These are phyloP conservation scores for Cymbopogon flexuosus DNA, from an alignment of 202 grass and related monocot genomes.

Conservation along the genomic window DNA sequence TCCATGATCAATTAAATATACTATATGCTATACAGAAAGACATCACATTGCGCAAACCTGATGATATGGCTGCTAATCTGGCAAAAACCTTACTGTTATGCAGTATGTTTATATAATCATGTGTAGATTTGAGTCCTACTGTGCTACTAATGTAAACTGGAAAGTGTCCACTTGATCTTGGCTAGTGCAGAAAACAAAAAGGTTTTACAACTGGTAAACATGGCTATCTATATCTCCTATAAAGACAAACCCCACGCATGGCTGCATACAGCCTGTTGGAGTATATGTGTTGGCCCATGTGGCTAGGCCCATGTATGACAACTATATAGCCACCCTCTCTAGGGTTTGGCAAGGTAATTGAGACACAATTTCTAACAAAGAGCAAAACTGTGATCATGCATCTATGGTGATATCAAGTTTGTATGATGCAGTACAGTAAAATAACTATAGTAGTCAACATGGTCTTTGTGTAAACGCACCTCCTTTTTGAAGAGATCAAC, in stretches of 20 bases:
- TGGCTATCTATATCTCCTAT: not conserved
- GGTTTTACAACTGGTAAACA: not conserved
- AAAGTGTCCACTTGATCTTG: not conserved
- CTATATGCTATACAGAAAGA: slow-evolving; percentile 18
- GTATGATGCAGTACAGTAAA: not conserved
- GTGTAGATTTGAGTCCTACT: not conserved
- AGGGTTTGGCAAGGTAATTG: too few species aligned
- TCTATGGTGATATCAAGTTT: not conserved
- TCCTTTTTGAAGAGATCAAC: too few species aligned
- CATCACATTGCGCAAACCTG: not conserved
- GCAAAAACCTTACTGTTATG: not conserved
- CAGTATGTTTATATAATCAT: not conserved
- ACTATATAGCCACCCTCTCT: too few species aligned
- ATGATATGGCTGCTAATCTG: not conserved
- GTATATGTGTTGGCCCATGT: too few species aligned
- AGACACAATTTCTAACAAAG: too few species aligned
- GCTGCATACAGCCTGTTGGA: too few species aligned
- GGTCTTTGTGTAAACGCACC: not conserved
- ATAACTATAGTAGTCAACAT: not conserved
- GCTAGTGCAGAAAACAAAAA: not conserved
- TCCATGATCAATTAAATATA: slow-evolving; percentile 26
- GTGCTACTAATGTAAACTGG: not conserved
- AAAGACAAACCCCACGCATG: too few species aligned
- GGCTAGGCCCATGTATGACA: too few species aligned
- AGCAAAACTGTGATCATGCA: not conserved